Conservation (phyloP, 2,329 filamentous ascomycete genomes). For the Pestalotiopsis sp. region DNA sequence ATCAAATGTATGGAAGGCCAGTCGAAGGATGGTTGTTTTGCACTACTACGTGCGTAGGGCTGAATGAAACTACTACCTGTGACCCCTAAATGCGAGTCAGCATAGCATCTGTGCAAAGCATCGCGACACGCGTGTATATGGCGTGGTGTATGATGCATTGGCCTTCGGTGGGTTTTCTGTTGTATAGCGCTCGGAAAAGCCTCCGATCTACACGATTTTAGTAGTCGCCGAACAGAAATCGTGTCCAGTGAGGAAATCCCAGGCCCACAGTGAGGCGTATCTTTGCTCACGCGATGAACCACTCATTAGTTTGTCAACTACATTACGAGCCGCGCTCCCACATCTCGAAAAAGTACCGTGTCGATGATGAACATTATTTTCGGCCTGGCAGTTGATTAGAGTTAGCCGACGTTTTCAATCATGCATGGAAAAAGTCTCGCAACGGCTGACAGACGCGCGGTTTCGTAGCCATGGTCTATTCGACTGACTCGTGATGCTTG, state of each 20-base stretch:
- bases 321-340: background rate
- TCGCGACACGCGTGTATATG: background rate
- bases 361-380: background rate
- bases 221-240: background rate
- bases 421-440: background rate
- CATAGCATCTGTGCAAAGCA: background rate
- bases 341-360: background rate
- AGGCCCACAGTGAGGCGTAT: background rate
- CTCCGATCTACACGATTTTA: background rate
- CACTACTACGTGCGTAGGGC: background rate
- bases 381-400: background rate
- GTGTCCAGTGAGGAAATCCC: background rate
- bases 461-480: background rate
- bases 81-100: background rate
- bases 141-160: background rate
- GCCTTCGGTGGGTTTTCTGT: background rate
- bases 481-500: background rate
- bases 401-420: background rate
- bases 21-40: background rate
- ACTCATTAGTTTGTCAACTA: background rate
- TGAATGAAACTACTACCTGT: background rate
- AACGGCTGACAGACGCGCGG: slow-evolving; percentile 1
- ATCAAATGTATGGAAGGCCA: background rate
- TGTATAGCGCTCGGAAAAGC: background rate
- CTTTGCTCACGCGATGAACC: background rate